Evolutionary conservation across 2,329 filamentous ascomycete species (phyloP), one percentile per base, ranked within the genome.

Genomic region (Aureobasidium sp.): DNA sequence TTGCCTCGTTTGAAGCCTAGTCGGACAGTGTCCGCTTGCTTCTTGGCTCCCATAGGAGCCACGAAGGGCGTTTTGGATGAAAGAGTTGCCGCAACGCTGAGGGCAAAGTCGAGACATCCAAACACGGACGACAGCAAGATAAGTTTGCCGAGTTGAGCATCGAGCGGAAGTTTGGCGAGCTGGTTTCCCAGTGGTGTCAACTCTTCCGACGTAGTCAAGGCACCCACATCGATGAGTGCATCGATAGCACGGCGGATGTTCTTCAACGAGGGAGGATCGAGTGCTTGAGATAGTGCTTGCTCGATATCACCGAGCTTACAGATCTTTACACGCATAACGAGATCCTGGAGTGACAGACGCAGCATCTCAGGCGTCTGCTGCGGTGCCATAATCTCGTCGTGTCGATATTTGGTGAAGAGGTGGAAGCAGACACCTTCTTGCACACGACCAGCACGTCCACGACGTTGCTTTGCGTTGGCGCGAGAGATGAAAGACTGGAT

Each of bases 281-380:
- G 80, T 3, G 94, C 94, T 73, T 92, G 86, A 27, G 88, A 84
- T 9, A 99, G 80, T 0, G 92, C 97, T 67, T 93, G 85, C 71
- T 97, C 93, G 59, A 97, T 96, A 45, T 90, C 88, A 10, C 94
- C 94, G 47, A 99, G 83, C 70, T 95, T 96, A 79, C 93, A 99
- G 49, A 97, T 96, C 76, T 99, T 99, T 66, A 97, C 92, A 9
- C 94, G 86, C 72, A 99, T 92, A 5, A 96, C 91, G 11, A 99
- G 80, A 70, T 99, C 94, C 73, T 99, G 94, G 11, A 99, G 79
- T 0, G 94, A 97, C 4, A 99, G 79, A 0, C 94, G 88, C 44
- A 99, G 84, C 85, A 99, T 96, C 73, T 99, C 94, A 0, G 94
- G 95, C 0, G 91, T 96, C 76, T 97, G 94, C 70, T 97, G 91